Conservation (phyloP, 306 rosid species). For the Canavalia ensiformis region DNA sequence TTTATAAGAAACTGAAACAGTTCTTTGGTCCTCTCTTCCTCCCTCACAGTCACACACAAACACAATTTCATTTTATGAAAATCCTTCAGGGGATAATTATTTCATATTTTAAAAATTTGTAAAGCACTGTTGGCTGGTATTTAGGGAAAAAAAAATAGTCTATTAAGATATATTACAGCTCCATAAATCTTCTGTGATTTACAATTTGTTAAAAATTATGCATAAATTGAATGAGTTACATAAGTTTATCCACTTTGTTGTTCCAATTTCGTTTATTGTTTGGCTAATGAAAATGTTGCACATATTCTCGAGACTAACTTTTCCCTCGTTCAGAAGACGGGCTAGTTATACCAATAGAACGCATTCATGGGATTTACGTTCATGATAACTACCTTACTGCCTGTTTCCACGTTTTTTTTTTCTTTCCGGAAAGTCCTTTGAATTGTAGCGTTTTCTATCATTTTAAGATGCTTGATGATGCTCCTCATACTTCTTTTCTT, state of each 20-base stretch:
- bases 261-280: background rate
- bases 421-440: background rate
- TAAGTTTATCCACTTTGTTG: background rate
- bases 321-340: constrained; percentile 85
- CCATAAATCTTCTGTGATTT: background rate
- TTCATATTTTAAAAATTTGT: background rate
- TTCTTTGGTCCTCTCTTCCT: constrained; percentile 67
- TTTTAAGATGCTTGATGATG: background rate
- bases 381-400: constrained; percentile 55
- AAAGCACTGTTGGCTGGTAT: background rate
- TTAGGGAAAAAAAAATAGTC: background rate
- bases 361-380: constrained; percentile 72
- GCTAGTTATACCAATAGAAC: constrained; percentile 95
- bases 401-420: background rate
- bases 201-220: background rate
- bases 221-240: background rate
- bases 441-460: background rate
- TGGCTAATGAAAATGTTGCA: background rate
- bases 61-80: background rate
- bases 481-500: too few species aligned
- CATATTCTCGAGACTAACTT: constrained; percentile 10
- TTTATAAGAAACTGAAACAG: constrained; percentile 77
- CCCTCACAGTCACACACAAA: background rate
- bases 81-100: background rate
- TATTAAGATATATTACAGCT: background rate